Evolutionary conservation across 306 rosid species (phyloP), one percentile per base, ranked within the genome.

Genomic region (Amphicarpaea edgeworthii): DNA sequence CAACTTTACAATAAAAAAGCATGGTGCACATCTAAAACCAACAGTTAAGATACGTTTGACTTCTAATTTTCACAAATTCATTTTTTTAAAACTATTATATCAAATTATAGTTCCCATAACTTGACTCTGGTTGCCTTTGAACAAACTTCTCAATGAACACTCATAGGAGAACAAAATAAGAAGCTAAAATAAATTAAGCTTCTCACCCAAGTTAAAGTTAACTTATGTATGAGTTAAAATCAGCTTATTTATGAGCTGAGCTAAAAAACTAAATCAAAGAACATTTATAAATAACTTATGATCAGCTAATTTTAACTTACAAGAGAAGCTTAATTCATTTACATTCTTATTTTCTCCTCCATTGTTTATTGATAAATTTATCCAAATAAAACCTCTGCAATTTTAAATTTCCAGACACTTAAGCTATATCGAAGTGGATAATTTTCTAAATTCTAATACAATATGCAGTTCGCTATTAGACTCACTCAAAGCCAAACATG

Each of bases 31-130:
- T 11, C 12, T 5, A 47, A 72, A 47, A 34, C 20, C 21, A 68
- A 51, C 12, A 24, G 16, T 62, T 38, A 51, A 72, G 15, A 63
- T 10, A 5, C 37, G 12, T 65, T 64, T 66, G 41, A 55, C 54
- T 17, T 26, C 30, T 34, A 79, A 38, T 32, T 60, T 78, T 38
- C 67, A 61, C 26, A 76, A 59, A 43, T 11, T 64, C 63, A 15
- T 19, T 34, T 50, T 63, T 28, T 28, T 28, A 28, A 28, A 28
- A 4, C 57, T 2, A 6, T 49, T 38, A 50, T 34, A 62, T 62
- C 37, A 64, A 50, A 42, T 26, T 45, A 12, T 58, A 32, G 50
- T 14, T 19, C 21, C 50, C 8, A 57, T 28, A 67, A 55, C 49
- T 54, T 19, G 15, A 53, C 2, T 38, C 11, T 2, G 0, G 42